Percentiles rank a stretch among this genome's conserved stretches.
Evolutionary conservation across 768 basidiomycete genomes (phyloP).

Genomic region (Saitozyma podzolica): DNA sequence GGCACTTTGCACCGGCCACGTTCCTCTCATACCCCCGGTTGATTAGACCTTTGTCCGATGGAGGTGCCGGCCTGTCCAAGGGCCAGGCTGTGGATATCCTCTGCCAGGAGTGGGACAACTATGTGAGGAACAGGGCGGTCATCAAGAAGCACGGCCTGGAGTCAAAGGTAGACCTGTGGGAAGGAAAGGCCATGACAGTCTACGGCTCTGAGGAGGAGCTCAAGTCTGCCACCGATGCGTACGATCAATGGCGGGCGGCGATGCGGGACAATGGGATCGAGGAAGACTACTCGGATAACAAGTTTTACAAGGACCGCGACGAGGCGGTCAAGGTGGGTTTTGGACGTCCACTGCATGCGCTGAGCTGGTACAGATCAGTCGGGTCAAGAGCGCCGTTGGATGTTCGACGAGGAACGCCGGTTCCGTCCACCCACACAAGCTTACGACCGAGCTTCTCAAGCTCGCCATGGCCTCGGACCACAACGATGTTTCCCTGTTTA

Average conservation of each 20-base stretch:
- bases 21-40: conserved; percentile 14
- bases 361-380: neutral
- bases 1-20: conserved; percentile 26
- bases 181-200: conserved; percentile 1
- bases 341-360: neutral
- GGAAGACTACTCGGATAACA: neutral
- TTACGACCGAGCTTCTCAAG: conserved; percentile 23
- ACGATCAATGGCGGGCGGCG: neutral
- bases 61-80: conserved; percentile 33
- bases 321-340: conserved; percentile 3
- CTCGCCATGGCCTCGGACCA: conserved; percentile 13
- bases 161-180: conserved; percentile 39
- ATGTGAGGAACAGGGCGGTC: conserved; percentile 22
- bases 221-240: neutral
- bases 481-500: conserved; percentile 9
- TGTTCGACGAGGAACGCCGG: conserved; percentile 17
- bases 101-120: conserved; percentile 32
- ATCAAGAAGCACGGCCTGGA: conserved; percentile 31
- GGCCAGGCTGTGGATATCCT: conserved; percentile 32
- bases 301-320: conserved; percentile 1
- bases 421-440: conserved; percentile 32
- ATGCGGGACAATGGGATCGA: neutral
- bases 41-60: conserved; percentile 17
- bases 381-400: conserved; percentile 1
- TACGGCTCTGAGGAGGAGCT: neutral